A percentile compares a stretch with the other conserved stretches of the same genome.
These are phyloP conservation scores for Globisporangium heterothallicum DNA, from an alignment of 352 stramenopile species.

Conservation along the genomic window DNA sequence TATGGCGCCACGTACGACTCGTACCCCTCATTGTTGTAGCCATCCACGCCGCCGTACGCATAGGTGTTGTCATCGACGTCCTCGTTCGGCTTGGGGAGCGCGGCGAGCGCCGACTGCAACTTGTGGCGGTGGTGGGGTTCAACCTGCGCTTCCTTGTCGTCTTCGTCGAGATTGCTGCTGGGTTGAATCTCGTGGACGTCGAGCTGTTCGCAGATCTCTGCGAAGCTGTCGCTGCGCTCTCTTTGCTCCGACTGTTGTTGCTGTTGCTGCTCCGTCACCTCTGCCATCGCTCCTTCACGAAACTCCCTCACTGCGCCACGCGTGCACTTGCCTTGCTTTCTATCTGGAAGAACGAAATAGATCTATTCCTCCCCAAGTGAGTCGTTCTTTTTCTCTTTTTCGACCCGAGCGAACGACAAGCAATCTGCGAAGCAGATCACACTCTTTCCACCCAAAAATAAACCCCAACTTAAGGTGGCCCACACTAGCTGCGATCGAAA, in stretches of 20 bases:
- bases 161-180: conserved; percentile 7
- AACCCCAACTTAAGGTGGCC: too few species aligned
- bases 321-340: too few species aligned
- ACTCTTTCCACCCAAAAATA: background rate
- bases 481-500: too few species aligned
- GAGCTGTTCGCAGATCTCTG: conserved; percentile 3
- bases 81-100: conserved; percentile 19
- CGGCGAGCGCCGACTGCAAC: conserved; percentile 25
- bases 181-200: conserved; percentile 3
- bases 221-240: conserved; percentile 2
- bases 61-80: conserved; percentile 13
- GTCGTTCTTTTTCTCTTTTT: too few species aligned
- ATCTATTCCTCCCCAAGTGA: too few species aligned
- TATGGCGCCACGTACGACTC: conserved; percentile 13
- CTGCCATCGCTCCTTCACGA: background rate
- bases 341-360: background rate
- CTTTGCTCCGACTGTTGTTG: too few species aligned
- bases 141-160: conserved; percentile 20
- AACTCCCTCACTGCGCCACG: too few species aligned
- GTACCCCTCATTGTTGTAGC: conserved; percentile 14
- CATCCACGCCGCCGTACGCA: conserved; percentile 3
- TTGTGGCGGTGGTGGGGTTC: conserved; percentile 19
- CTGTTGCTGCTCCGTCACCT: background rate
- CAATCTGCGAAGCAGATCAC: background rate
- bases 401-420: background rate